Evolutionary conservation across 73 alveolate genomes (phyloP).

Genomic region (Breviolum minutum): DNA sequence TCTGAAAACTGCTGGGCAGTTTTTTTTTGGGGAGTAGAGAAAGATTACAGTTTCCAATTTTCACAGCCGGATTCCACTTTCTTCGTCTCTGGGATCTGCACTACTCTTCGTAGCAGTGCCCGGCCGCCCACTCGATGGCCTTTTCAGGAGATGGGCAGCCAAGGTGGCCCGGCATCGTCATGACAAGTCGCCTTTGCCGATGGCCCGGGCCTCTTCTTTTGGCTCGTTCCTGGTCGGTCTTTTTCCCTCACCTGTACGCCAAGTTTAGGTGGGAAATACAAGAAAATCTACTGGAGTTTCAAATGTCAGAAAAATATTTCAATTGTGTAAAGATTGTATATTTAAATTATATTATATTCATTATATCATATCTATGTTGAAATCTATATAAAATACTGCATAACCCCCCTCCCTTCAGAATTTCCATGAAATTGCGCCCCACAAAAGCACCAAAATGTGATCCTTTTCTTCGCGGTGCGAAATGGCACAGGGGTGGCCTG

Average conservation of each 20-base stretch:
- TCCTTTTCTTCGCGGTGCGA: background rate
- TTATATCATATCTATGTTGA: too few species aligned
- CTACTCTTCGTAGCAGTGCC: conserved; percentile 16
- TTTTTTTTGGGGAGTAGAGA: background rate
- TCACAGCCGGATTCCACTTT: too few species aligned
- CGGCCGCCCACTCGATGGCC: conserved; percentile 59
- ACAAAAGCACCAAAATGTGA: too few species aligned
- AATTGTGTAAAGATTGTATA: too few species aligned
- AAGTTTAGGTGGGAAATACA: background rate
- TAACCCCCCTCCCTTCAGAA: too few species aligned
- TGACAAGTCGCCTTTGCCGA: too few species aligned
- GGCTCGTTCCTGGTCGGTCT: conserved; percentile 49
- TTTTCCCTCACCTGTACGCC: conserved; percentile 2
- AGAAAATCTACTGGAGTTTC: background rate
- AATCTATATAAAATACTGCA: too few species aligned
- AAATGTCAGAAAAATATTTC: background rate
- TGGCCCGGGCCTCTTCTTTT: background rate
- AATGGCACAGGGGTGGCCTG: conserved; percentile 28
- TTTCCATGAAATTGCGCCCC: too few species aligned
- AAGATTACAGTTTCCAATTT: too few species aligned
- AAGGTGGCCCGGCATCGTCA: too few species aligned
- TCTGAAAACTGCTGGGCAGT: background rate
- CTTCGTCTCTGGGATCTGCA: background rate
- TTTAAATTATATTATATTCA: too few species aligned
- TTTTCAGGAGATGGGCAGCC: background rate